Evolutionary conservation across 305 asterid species (phyloP).

Genomic region (Rubia balearica): DNA sequence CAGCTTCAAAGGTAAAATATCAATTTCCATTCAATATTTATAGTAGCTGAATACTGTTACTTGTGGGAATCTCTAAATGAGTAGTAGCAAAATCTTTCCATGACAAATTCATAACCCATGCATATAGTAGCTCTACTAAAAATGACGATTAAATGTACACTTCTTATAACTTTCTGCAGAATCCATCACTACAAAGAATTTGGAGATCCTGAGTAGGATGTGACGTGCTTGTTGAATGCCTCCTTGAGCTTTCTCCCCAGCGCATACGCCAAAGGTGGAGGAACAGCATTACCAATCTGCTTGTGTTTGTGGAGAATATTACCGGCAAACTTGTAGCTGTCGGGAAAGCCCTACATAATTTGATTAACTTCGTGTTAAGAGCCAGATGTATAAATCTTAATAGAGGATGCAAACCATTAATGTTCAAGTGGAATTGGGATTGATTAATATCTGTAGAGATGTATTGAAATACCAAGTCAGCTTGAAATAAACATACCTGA

Average conservation of each 20-base stretch:
- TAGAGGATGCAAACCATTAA: neutral
- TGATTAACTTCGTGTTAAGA: neutral
- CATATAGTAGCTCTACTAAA: neutral
- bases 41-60: neutral
- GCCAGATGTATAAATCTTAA: neutral
- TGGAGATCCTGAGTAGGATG: neutral
- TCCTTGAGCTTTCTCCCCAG: conserved; percentile 44
- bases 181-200: neutral
- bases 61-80: neutral
- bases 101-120: neutral
- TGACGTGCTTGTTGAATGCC: conserved; percentile 21
- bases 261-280: conserved; percentile 49
- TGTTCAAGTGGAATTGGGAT: too few relatives aligned
- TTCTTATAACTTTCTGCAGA: neutral
- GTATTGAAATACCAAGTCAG: neutral
- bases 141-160: neutral
- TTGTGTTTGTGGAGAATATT: conserved; percentile 37
- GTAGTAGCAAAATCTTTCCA: neutral
- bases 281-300: conserved; percentile 52
- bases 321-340: conserved; percentile 38
- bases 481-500: conserved; percentile 25
- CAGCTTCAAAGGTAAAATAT: neutral
- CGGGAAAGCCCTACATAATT: conserved; percentile 38
- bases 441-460: too few relatives aligned
- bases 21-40: neutral